Evolutionary conservation across 306 rosid species (phyloP).

Genomic region (Ormosia emarginata): DNA sequence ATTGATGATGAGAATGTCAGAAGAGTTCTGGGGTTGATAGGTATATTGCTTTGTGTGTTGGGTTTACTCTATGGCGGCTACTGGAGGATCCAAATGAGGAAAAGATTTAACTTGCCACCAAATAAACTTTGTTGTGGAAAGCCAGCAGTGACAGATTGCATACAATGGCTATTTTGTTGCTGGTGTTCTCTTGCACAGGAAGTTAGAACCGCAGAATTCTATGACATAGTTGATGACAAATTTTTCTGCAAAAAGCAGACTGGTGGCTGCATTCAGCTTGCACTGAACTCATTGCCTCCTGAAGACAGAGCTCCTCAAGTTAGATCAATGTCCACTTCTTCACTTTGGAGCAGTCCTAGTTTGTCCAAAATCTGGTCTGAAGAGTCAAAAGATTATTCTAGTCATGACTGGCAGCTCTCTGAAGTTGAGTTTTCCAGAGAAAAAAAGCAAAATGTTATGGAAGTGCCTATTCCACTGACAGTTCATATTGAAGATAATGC

Average conservation of each 20-base stretch:
- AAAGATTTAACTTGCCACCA: constrained; percentile 40
- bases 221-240: constrained; percentile 32
- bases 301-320: constrained; percentile 31
- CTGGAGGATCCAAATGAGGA: constrained; percentile 64
- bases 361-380: constrained; percentile 25
- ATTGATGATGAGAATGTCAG: constrained; percentile 38
- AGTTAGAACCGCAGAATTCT: constrained; percentile 48
- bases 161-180: constrained; percentile 55
- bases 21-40: constrained; percentile 29
- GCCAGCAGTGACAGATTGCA: constrained; percentile 43
- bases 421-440: constrained; percentile 15
- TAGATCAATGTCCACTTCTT: constrained; percentile 18
- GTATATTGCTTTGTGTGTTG: constrained; percentile 37
- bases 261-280: background rate
- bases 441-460: constrained; percentile 24
- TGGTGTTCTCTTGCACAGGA: constrained; percentile 68
- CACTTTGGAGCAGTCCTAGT: constrained; percentile 24
- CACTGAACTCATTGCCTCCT: constrained; percentile 36
- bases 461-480: constrained; percentile 29
- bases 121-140: constrained; percentile 39
- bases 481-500: constrained; percentile 20
- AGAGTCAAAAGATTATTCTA: background rate
- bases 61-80: constrained; percentile 61
- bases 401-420: background rate
- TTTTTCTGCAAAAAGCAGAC: constrained; percentile 13